Base-by-base conservation (phyloP, 2,329 filamentous ascomycete genomes). In the Orbilia quercus region DNA sequence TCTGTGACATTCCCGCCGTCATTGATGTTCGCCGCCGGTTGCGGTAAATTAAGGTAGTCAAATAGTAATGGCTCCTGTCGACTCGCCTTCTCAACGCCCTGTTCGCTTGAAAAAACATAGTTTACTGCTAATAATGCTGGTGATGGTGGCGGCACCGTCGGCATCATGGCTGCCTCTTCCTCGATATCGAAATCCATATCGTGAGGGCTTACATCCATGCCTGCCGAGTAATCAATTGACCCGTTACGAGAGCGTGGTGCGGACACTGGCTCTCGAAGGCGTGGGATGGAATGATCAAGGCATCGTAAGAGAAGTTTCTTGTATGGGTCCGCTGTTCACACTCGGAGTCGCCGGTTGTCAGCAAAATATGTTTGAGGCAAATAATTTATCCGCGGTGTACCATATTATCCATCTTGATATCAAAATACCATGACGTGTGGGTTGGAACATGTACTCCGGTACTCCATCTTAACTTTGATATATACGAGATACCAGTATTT, bases 291-390 rank as follows among this genome's bases (percentile, higher is more conserved):
- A 16, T 74, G 70, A 28, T 74, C 63, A 14, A 74, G 50, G 18
- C 70, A 74, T 63, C 70, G 57, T 38, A 67, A 16, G 22, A 74
- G 70, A 20, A 74, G 57, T 53, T 69, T 65, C 38, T 74, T 74
- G 45, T 74, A 74, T 25, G 70, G 70, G 22, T 74, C 70, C 64
- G 70, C 70, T 74, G 23, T 51, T 53, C 7, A 28, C 22, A 20
- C 45, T 7, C 45, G 23, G 34, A 38, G 16, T 23, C 16, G 40
- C 20, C 55, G 48, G 34, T 36, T 44, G 40, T 53, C 28, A 53
- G 59, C 25, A 55, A 47, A 23, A 12, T 4, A 44, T 45, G 44
- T 25, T 47, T 18, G 31, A 65, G 28, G 57, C 51, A 72, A 48
- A 53, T 51, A 45, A 64, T 53, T 31, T 31, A 31, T 31, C 28